Evolutionary conservation across 176 grass and related monocot genomes (phyloP), one percentile per base, ranked within the genome.

Genomic region (Zoysia japonica): DNA sequence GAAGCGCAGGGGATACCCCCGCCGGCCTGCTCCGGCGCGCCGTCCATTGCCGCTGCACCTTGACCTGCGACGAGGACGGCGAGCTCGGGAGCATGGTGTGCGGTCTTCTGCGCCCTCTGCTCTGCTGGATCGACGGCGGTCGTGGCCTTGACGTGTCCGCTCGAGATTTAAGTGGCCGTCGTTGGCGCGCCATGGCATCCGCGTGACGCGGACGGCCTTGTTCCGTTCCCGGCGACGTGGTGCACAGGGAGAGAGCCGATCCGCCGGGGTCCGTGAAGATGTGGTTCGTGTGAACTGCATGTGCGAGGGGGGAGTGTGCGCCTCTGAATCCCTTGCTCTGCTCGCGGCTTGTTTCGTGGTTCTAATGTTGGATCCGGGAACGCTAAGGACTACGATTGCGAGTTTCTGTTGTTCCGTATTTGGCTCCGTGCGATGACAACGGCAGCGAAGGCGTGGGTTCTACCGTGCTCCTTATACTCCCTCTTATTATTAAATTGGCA

Each of bases 231-330:
- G 80, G 38, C 53, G 46, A 73, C 42, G 61, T 17, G 56, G 19
- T 3, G 51, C 2, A 61, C 1, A 20, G 20, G 47, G 52, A 9
- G 9, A 19, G 54, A 14, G 41, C 6, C 37, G 15, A 67, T 38
- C 45, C 28, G 56, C 55, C 66, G 65, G 35, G 40, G 54, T 11
- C 43, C 57, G 11, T 1, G 19, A 74, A 74, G 75, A 81, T 64
- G 86, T 80, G 81, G 86, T 36, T 69, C 72, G 70, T 13, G 80
- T 84, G 86, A 63, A 48, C 69, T 36, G 10, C 76, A 78, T 46
- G 70, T 69, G 53, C n/a, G 43, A 6, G 16, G 47, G 60, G 65
- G 67, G 56, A 5, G 43, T 71, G 15, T 59, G 62, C 5, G 77
- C 77, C 77, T 55, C 77, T 74, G 35, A 43, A 14, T 68, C 51